phyloP scores from a whole-genome alignment of 2,329 filamentous ascomycete genomes.

The Cladosporium austrohemisphaericum region DNA sequence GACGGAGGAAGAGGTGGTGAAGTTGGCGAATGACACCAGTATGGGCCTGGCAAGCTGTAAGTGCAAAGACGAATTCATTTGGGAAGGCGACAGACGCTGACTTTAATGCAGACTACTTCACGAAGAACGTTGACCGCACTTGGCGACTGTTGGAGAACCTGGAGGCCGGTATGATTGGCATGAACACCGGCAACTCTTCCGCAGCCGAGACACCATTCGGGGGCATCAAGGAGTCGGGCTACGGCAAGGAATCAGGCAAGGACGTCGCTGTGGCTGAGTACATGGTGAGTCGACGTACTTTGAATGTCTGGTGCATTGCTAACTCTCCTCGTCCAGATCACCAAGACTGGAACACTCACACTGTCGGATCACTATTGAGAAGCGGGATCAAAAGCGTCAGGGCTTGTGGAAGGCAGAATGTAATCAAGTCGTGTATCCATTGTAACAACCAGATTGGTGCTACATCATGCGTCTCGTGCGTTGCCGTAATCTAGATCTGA shows the following conservation, averaged over 20 bases:
- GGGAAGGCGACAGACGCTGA: no score
- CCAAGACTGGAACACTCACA: conserved; percentile 63
- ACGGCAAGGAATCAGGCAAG: conserved; percentile 65
- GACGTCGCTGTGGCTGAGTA: conserved; percentile 63
- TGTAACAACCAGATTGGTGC: neutral
- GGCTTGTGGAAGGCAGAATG: no score
- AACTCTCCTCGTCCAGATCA: conserved; percentile 37
- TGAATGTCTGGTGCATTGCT: conserved; percentile 25
- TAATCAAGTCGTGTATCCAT: neutral
- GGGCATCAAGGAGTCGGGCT: conserved; percentile 64
- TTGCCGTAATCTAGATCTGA: no score
- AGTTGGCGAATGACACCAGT: conserved; percentile 42
- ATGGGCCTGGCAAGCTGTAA: conserved; percentile 60
- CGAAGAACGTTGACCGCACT: conserved; percentile 62
- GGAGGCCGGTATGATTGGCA: conserved; percentile 58
- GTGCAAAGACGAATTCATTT: neutral
- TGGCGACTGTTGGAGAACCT: conserved; percentile 65
- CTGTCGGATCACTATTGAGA: conserved; percentile 52
- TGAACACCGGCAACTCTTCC: conserved; percentile 55
- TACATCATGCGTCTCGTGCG: no score
- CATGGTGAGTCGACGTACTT: conserved; percentile 23
- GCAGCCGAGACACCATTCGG: conserved; percentile 65
- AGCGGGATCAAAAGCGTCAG: neutral
- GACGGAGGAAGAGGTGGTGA: conserved; percentile 16
- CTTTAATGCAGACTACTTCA: conserved; percentile 53